A percentile compares a stretch with the other conserved stretches of the same genome.
Evolutionary conservation across 495 filamentous ascomycete species (phyloP).

Genomic region (Rostrohypoxylon terebratum): DNA sequence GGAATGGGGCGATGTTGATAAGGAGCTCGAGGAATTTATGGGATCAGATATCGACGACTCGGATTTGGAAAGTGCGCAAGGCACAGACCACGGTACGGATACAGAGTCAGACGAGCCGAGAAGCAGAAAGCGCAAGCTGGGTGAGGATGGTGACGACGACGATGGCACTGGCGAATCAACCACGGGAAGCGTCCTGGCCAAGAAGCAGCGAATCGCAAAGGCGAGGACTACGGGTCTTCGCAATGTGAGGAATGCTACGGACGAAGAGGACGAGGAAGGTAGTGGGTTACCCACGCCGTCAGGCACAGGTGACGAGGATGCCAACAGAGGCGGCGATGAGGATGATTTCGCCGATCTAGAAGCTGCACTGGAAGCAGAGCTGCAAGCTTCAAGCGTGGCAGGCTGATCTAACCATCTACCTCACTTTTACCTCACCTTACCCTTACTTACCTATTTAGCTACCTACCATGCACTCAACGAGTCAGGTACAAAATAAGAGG

Average conservation of each 20-base stretch:
- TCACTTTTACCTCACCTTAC: no score
- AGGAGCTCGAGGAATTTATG: constrained; percentile 83
- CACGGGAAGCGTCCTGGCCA: constrained; percentile 40
- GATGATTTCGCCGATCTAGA: constrained; percentile 73
- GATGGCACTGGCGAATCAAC: constrained; percentile 48
- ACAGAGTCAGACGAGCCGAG: constrained; percentile 47
- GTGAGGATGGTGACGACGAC: constrained; percentile 51
- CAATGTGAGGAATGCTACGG: constrained; percentile 54
- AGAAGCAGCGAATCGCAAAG: constrained; percentile 64
- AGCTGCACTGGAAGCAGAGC: constrained; percentile 73
- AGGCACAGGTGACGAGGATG: constrained; percentile 62
- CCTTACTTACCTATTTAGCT: neutral
- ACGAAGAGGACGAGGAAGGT: constrained; percentile 54
- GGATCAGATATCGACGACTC: constrained; percentile 70
- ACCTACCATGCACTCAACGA: neutral
- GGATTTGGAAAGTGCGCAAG: constrained; percentile 54
- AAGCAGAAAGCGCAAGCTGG: constrained; percentile 46
- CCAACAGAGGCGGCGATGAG: constrained; percentile 51
- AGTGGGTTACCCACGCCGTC: constrained; percentile 64
- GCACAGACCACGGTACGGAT: constrained; percentile 49
- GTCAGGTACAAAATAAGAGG: neutral
- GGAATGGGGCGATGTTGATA: constrained; percentile 73
- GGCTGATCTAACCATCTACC: constrained; percentile 28
- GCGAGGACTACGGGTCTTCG: constrained; percentile 62
- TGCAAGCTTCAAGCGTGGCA: constrained; percentile 63